These are phyloP conservation scores for Diutina scorzettiae DNA, from an alignment of 1,139 yeast genomes.

Conservation along the genomic window DNA sequence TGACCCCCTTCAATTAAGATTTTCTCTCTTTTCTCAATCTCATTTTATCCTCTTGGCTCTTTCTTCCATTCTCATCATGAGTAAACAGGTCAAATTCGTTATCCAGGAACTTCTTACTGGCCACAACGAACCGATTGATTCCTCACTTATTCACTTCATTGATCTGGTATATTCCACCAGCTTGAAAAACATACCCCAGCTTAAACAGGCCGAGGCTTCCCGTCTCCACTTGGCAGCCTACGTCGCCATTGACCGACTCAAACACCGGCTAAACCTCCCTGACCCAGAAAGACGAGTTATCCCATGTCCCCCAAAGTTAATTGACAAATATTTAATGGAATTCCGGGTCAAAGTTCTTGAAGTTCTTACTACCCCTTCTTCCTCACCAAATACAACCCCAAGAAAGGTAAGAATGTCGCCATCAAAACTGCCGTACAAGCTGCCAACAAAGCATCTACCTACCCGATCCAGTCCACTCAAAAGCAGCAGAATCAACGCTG, in stretches of 20 bases:
- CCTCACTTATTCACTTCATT: slow-evolving; percentile 35
- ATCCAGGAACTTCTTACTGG: slow-evolving; percentile 39
- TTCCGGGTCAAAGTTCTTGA: slow-evolving; percentile 26
- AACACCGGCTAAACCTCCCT: slow-evolving; percentile 30
- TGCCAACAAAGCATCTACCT: slow-evolving; percentile 12
- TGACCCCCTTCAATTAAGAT: no score
- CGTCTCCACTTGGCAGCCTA: slow-evolving; percentile 56
- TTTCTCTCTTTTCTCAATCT: no score
- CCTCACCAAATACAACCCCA: slow-evolving; percentile 24
- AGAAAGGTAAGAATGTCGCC: slow-evolving; percentile 8
- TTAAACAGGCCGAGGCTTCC: slow-evolving; percentile 46
- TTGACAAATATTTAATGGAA: slow-evolving; percentile 28
- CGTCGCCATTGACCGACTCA: slow-evolving; percentile 42
- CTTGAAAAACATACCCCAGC: slow-evolving; percentile 33
- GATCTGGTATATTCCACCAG: slow-evolving; percentile 41
- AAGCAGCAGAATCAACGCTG: no score
- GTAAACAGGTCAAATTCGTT: slow-evolving; percentile 11
- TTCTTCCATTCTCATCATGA: slow-evolving; percentile 1
- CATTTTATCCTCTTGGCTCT: no score
- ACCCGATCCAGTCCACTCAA: slow-evolving; percentile 20
- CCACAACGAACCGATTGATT: slow-evolving; percentile 34
- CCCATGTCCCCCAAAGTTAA: slow-evolving; percentile 44
- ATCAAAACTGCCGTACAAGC: not conserved
- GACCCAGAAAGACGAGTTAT: slow-evolving; percentile 36
- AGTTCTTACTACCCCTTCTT: slow-evolving; percentile 10